Evolutionary conservation across 225 moss, liverwort and hornwort genomes (phyloP), one percentile per base, ranked within the genome.

Genomic region (Antitrichia curtipendula): DNA sequence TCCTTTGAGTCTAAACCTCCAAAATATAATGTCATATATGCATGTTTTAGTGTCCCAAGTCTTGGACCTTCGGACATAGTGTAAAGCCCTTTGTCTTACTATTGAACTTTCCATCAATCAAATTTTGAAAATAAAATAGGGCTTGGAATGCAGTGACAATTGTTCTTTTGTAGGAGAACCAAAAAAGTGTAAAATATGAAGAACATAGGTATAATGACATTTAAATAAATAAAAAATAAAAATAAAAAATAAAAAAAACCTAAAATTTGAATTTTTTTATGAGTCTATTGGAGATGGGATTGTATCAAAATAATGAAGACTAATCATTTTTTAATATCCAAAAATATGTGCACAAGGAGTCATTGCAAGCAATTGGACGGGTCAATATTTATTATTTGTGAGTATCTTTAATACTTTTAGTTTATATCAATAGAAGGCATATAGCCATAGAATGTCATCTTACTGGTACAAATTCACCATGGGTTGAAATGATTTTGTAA

Each of bases 211-310:
- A n/a, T 66, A 66, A 36, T n/a, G 21, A 66, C 66, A n/a, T 21
- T 66, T 12, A 66, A 66, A 34, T 19, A 34, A 5, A 17, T 34
- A 63, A 9, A 32, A 63, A 18, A 21, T 20, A 10, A 6, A 64
- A 9, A 36, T 1, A 1, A 20, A 19, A 36, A 64, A 63, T 3
- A 34, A 11, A 20, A 34, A 6, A 6, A 3, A 1, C 2, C 3
- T 2, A 7, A 66, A 65, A 36, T 36, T 64, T 6, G 10, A 36
- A 66, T 12, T 11, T 11, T 66, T 1, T 6, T 21, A 65, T 10
- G 36, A 65, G 19, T 20, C 6, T 66, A 1, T n/a, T 66, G 3
- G 65, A 65, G 10, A n/a, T 21, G n/a, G 21, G 3, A 7, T 65
- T n/a, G 6, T 66, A 11, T n/a, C 4, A 21, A n/a, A 21, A 12